Percentiles rank a stretch among this genome's conserved stretches.
Conservation (phyloP, 1,139 yeast genomes). For the Yamadazyma trypodendri region DNA sequence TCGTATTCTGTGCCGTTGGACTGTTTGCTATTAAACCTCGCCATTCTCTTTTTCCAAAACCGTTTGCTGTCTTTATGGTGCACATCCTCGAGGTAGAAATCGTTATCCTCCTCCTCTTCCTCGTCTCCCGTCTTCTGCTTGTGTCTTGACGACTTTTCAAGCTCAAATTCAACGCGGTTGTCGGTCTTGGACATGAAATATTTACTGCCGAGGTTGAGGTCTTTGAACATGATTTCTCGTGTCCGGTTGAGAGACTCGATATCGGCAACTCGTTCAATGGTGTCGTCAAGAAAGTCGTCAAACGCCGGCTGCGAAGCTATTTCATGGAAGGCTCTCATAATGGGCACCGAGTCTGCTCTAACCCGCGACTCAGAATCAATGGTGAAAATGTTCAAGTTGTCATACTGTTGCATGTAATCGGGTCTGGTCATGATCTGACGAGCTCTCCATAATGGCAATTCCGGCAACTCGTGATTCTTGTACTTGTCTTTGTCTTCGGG, state of each 20-base stretch:
- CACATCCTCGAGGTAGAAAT: slow-evolving; percentile 39
- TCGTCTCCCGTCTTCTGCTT: slow-evolving; percentile 21
- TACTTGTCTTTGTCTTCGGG: slow-evolving; percentile 19
- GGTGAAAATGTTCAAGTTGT: slow-evolving; percentile 74
- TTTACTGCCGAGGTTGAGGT: slow-evolving; percentile 55
- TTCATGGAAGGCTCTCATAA: slow-evolving; percentile 88
- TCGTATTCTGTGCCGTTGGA: slow-evolving; percentile 17
- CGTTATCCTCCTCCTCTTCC: slow-evolving; percentile 35
- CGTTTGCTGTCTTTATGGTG: slow-evolving; percentile 35
- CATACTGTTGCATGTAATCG: slow-evolving; percentile 74
- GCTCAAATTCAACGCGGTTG: slow-evolving; percentile 5
- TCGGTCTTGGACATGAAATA: slow-evolving; percentile 16
- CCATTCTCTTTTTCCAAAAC: slow-evolving; percentile 52
- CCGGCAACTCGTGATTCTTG: slow-evolving; percentile 60
- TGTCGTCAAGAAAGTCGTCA: slow-evolving; percentile 64
- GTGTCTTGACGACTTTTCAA: slow-evolving; percentile 14
- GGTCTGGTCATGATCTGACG: slow-evolving; percentile 84
- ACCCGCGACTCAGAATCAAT: slow-evolving; percentile 74
- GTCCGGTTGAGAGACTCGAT: slow-evolving; percentile 82
- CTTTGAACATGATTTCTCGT: slow-evolving; percentile 74
- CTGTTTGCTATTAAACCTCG: slow-evolving; percentile 21
- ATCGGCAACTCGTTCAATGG: slow-evolving; percentile 69
- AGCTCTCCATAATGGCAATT: slow-evolving; percentile 79
- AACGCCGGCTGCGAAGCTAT: slow-evolving; percentile 72
- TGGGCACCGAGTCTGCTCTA: slow-evolving; percentile 78